Base-by-base conservation (phyloP, 2,329 filamentous ascomycete genomes). In the Lomentospora prolificans region DNA sequence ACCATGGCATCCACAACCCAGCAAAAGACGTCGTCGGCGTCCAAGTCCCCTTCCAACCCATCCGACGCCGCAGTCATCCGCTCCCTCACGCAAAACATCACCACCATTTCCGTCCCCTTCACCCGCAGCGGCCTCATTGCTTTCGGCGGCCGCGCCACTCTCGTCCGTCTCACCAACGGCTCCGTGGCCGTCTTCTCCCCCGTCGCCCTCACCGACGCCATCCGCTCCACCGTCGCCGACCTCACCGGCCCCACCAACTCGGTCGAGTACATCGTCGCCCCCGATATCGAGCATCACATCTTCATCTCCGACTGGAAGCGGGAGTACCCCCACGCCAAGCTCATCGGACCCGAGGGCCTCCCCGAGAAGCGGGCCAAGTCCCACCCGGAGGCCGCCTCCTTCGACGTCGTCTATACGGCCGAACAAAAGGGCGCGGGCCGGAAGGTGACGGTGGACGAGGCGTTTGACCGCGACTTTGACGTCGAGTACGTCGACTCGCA, bases 271-370 rank as follows among this genome's bases (percentile, higher is more conserved):
- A 85, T 99, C 61, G 77, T 92, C 25, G 92, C 94, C 1, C 82
- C 87, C 1, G 94, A 99, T 69, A 78, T 89, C 54, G 90, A 99
- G 74, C 94, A 99, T 71, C 94, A 99, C 78, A 89, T 99, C 67
- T 95, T 94, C 75, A 69, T 99, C 55, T 86, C 87, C 0, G 78
- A 89, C 51, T 99, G 94, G 92, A 83, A 87, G 64, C 74, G 80
- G 51, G 87, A 82, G 25, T 97, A 82, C 67, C 91, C 92, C 0
- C 69, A 79, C 44, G 91, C 92, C 30, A 84, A 85, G 63, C 78
- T 99, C 51, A 80, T 97, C 63, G 92, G 85, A 1, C 87, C 89
- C 1, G 85, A 92, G 63, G 89, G 89, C 0, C 81, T 99, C 1
- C 84, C 82, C 22, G 89, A 91, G 70, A 95, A 96, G 73, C 85